Conservation (phyloP, 148 eudicot genomes). For the Rhododendron kiyosumense region DNA sequence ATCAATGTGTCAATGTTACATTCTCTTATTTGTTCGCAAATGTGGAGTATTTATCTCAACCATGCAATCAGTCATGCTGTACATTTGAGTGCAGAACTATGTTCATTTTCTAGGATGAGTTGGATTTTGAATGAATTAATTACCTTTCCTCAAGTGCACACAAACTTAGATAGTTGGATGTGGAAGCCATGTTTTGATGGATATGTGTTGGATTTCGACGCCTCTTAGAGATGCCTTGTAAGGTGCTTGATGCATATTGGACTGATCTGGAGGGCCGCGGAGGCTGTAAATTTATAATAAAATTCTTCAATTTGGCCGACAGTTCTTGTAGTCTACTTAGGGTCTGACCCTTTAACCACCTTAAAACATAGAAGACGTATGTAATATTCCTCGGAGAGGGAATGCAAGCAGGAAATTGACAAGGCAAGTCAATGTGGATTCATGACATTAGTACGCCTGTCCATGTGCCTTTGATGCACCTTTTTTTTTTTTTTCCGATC, state of each 20-base stretch:
- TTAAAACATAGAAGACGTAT: not conserved
- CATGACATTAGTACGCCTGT: not conserved
- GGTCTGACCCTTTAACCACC: not conserved
- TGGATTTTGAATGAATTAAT: not conserved
- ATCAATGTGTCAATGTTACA: not conserved
- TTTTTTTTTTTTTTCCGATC: too few species aligned
- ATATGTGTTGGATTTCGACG: not conserved
- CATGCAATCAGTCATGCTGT: not conserved
- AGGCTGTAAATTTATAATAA: not conserved
- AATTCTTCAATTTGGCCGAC: not conserved
- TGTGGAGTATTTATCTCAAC: not conserved
- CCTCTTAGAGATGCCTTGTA: not conserved
- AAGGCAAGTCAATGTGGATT: not conserved
- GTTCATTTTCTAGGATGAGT: not conserved
- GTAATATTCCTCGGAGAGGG: not conserved
- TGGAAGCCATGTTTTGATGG: not conserved
- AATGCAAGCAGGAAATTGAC: not conserved
- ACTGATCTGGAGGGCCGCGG: not conserved
- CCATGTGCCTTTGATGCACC: not conserved
- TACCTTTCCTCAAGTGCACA: not conserved
- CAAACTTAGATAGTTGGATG: not conserved
- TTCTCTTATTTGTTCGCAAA: not conserved
- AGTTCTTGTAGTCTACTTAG: not conserved
- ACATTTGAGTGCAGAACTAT: not conserved
- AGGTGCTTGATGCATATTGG: not conserved